phyloP scores from a whole-genome alignment of 2,329 filamentous ascomycete species.

The Sclerotinia borealis region DNA sequence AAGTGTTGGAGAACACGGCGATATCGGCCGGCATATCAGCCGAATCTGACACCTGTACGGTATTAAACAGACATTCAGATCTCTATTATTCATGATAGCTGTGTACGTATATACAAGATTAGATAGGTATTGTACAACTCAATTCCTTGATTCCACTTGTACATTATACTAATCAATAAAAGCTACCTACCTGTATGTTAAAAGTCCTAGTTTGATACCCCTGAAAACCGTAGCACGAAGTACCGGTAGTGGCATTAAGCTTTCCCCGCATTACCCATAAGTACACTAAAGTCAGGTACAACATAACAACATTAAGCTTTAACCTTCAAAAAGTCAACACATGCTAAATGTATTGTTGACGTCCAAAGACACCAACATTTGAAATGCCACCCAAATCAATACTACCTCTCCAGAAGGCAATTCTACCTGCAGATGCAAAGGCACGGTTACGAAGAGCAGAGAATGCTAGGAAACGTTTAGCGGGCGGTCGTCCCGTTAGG shows the following conservation, averaged over 20 bases:
- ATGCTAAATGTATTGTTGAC: not conserved
- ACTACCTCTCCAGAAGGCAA: conserved; percentile 13
- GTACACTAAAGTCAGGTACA: not conserved
- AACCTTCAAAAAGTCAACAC: conserved; percentile 4
- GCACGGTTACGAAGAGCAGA: conserved; percentile 29
- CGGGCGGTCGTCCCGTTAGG: conserved; percentile 31
- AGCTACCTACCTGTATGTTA: too few species aligned
- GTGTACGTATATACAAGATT: too few species aligned
- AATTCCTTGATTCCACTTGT: too few species aligned
- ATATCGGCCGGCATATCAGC: too few species aligned
- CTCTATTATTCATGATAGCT: too few species aligned
- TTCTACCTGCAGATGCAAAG: conserved; percentile 13
- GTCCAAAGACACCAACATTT: not conserved
- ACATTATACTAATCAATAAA: too few species aligned
- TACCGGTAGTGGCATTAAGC: not conserved
- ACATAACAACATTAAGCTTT: not conserved
- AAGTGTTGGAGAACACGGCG: too few species aligned
- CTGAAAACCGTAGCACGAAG: not conserved
- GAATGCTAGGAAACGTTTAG: conserved; percentile 38
- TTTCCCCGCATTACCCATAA: conserved; percentile 1
- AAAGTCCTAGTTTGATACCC: not conserved
- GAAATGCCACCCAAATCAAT: conserved; percentile 28
- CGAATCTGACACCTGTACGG: too few species aligned
- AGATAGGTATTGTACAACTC: too few species aligned
- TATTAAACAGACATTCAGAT: too few species aligned